phyloP scores from a whole-genome alignment of 345 rosid species.

The Physaria fendleri region DNA sequence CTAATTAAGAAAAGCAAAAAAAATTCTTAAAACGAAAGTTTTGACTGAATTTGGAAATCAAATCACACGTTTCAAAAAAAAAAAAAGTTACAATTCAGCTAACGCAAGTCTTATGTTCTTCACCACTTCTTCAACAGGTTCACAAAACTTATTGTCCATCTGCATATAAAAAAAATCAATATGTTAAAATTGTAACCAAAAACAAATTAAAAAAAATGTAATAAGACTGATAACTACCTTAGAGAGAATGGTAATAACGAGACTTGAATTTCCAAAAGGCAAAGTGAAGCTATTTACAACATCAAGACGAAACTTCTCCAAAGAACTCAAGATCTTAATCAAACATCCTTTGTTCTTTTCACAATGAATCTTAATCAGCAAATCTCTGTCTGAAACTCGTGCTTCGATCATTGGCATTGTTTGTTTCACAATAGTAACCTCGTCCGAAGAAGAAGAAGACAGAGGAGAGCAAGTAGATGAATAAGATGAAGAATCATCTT shows the following conservation, averaged over 20 bases:
- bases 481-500: constrained; percentile 42
- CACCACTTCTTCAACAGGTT: constrained; percentile 27
- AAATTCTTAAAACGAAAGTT: too few species aligned
- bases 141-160: constrained; percentile 22
- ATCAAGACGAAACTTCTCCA: constrained; percentile 48
- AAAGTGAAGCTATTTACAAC: constrained; percentile 45
- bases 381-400: constrained; percentile 42
- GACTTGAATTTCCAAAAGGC: constrained; percentile 56
- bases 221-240: constrained; percentile 34
- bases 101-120: constrained; percentile 27
- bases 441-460: constrained; percentile 35
- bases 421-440: constrained; percentile 26
- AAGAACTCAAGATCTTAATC: constrained; percentile 36
- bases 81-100: constrained; percentile 17
- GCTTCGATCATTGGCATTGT: constrained; percentile 71
- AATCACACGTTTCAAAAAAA: too few species aligned
- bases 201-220: too few species aligned
- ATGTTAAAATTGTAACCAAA: neutral
- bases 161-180: constrained; percentile 1
- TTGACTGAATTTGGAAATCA: too few species aligned
- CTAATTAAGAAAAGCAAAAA: too few species aligned
- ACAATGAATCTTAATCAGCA: constrained; percentile 57
- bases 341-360: constrained; percentile 45
- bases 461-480: constrained; percentile 37
- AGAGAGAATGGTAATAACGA: constrained; percentile 53